Percentiles rank a stretch among this genome's conserved stretches.
Evolutionary conservation across 495 filamentous ascomycete species (phyloP).

Genomic region (Bryoglossum gracile): DNA sequence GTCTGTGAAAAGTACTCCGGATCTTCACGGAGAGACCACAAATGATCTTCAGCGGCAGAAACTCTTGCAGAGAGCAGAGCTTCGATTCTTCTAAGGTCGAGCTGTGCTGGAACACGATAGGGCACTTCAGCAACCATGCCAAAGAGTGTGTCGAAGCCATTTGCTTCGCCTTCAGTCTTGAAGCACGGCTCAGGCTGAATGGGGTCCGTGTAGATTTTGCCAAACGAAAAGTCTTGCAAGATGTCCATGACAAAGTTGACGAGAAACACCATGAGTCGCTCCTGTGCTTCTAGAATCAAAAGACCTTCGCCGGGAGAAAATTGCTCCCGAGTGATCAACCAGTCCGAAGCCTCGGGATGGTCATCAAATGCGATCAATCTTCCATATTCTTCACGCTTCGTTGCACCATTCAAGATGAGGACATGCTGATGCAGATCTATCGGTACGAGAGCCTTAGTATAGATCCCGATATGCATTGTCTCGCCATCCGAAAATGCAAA

Average conservation of each 20-base stretch:
- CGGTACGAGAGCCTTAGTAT: conserved; percentile 13
- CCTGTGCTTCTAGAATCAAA: conserved; percentile 36
- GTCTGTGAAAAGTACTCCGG: conserved; percentile 37
- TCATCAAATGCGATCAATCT: conserved; percentile 35
- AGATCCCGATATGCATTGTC: conserved; percentile 24
- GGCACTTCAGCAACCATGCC: conserved; percentile 35
- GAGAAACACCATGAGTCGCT: conserved; percentile 33
- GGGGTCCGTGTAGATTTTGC: conserved; percentile 22
- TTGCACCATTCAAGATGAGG: conserved; percentile 30
- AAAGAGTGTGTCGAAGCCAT: conserved; percentile 23
- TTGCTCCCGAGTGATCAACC: conserved; percentile 21
- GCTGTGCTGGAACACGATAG: conserved; percentile 33
- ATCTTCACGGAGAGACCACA: conserved; percentile 43
- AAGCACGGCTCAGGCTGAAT: conserved; percentile 9
- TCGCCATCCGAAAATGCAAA: conserved; percentile 1
- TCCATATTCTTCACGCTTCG: conserved; percentile 34
- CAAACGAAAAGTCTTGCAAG: conserved; percentile 29
- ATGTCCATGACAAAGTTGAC: conserved; percentile 31
- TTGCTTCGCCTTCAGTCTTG: background rate
- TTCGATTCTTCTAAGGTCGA: conserved; percentile 35
- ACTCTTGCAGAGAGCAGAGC: conserved; percentile 30
- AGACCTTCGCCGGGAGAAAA: conserved; percentile 36
- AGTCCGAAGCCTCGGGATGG: conserved; percentile 17
- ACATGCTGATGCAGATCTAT: conserved; percentile 31
- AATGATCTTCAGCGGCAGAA: conserved; percentile 35